These are phyloP conservation scores for Colletotrichum eremochloae DNA, from an alignment of 2,329 filamentous ascomycete species.

Conservation along the genomic window DNA sequence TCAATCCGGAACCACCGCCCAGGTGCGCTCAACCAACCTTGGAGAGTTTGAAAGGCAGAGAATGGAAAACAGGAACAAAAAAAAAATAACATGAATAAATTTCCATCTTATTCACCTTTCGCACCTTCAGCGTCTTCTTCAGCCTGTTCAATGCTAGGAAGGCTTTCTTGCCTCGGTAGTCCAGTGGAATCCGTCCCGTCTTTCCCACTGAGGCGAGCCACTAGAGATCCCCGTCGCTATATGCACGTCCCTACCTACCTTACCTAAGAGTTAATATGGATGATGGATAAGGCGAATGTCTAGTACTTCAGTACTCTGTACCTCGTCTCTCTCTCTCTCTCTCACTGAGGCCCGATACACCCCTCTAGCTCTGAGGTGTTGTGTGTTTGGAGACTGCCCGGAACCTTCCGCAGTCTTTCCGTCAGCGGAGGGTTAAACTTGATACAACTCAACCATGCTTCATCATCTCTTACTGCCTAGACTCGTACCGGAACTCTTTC, in stretches of 20 bases:
- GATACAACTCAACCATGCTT: not conserved
- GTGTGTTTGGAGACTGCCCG: not conserved
- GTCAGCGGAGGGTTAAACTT: not conserved
- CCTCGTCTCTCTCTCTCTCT: not conserved
- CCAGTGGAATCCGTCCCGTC: constrained; percentile 29
- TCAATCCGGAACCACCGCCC: not conserved
- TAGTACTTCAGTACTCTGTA: constrained; percentile 3
- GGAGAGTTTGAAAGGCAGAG: not conserved
- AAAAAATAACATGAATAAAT: not conserved
- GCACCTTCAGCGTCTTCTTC: constrained; percentile 19
- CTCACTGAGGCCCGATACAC: not conserved
- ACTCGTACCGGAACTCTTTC: constrained; percentile 16
- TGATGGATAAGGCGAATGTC: not conserved
- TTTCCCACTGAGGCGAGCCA: constrained; percentile 30
- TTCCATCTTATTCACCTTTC: not conserved
- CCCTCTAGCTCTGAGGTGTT: constrained; percentile 20
- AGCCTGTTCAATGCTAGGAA: constrained; percentile 31
- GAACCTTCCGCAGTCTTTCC: constrained; percentile 7
- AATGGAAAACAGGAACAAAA: not conserved
- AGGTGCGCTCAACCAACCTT: not conserved
- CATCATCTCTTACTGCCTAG: constrained; percentile 9
- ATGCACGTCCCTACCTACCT: not conserved
- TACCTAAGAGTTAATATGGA: not conserved
- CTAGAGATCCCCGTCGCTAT: not conserved
- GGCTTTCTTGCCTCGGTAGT: constrained; percentile 17